These are phyloP conservation scores for Magnaporthiopsis poae DNA, from an alignment of 2,329 filamentous ascomycete species.

Conservation along the genomic window DNA sequence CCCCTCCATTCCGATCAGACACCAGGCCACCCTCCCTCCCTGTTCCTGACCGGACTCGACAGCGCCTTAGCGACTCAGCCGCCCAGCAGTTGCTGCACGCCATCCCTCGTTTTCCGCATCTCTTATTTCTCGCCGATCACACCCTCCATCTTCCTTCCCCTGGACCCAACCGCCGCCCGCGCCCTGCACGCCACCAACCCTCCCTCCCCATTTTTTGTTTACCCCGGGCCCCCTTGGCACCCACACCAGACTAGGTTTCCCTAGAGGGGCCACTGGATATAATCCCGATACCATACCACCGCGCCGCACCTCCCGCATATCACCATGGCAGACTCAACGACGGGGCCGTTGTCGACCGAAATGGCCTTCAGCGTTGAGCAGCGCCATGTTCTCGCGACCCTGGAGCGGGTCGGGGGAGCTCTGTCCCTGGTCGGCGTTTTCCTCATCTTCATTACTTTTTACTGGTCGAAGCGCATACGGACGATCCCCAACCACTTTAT, in stretches of 20 bases:
- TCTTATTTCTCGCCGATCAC: neutral
- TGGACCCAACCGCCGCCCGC: neutral
- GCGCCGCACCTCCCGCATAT: neutral
- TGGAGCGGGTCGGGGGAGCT: slow-evolving; percentile 45
- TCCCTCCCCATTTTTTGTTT: neutral
- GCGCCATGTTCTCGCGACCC: slow-evolving; percentile 31
- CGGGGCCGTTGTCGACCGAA: slow-evolving; percentile 3
- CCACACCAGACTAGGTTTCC: neutral
- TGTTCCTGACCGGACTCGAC: neutral
- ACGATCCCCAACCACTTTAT: slow-evolving; percentile 55
- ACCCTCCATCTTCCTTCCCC: neutral
- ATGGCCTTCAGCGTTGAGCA: slow-evolving; percentile 24
- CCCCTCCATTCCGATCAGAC: neutral
- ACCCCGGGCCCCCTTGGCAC: neutral
- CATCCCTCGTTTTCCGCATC: neutral
- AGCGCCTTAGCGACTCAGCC: neutral
- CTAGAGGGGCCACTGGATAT: neutral
- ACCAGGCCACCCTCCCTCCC: neutral
- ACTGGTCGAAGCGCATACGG: slow-evolving; percentile 39
- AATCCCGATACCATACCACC: neutral
- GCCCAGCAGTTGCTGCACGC: neutral
- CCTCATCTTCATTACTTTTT: slow-evolving; percentile 43
- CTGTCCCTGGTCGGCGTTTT: slow-evolving; percentile 42
- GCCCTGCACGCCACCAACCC: neutral
- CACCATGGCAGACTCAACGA: neutral